Evolutionary conservation across 179 eudicot species (phyloP).

Genomic region (Vitellaria paradoxa): DNA sequence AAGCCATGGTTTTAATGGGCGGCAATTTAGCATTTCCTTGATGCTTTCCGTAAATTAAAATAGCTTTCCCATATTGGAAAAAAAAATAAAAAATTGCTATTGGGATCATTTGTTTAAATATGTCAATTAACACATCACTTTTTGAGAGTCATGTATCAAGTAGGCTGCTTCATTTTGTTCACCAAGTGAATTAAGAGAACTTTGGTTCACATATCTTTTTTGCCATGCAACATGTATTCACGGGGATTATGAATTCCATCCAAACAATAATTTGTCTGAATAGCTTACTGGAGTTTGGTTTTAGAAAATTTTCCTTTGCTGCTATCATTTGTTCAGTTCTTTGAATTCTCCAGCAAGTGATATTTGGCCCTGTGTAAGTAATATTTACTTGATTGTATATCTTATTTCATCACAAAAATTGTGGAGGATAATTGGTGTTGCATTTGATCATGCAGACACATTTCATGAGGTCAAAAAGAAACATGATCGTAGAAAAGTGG

Average conservation of each 20-base stretch:
- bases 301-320: background rate
- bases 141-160: background rate
- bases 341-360: background rate
- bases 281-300: background rate
- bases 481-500: constrained; percentile 4
- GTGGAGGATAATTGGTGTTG: background rate
- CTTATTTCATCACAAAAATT: background rate
- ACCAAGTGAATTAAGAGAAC: background rate
- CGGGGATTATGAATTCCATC: background rate
- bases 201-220: background rate
- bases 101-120: too few relatives aligned
- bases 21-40: too few relatives aligned
- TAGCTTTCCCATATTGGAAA: too few relatives aligned
- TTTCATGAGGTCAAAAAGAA: constrained; percentile 18
- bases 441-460: constrained; percentile 14
- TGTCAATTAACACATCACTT: too few relatives aligned
- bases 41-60: too few relatives aligned
- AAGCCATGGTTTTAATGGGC: too few relatives aligned
- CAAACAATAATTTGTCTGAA: background rate
- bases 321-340: background rate
- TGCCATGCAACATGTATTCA: background rate
- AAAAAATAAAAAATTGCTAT: too few relatives aligned
- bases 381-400: background rate
- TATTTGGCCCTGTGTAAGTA: background rate
- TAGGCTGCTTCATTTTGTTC: background rate